These are phyloP conservation scores for Jasminum sambac DNA, from an alignment of 257 asterid species.

Conservation along the genomic window DNA sequence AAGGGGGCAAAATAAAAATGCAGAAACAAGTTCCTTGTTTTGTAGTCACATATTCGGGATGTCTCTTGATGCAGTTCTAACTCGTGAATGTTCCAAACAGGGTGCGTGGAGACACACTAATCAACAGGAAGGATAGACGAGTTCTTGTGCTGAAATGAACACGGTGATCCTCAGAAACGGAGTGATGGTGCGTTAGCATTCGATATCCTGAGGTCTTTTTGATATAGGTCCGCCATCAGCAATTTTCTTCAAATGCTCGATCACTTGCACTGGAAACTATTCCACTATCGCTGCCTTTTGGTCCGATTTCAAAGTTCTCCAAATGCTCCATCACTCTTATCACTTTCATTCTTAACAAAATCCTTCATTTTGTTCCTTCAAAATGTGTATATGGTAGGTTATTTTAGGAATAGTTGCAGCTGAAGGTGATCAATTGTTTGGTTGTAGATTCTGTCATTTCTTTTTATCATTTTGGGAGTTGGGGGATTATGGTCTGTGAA, in stretches of 20 bases:
- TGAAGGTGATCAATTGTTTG: slow-evolving; percentile 15
- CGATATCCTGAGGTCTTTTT: slow-evolving; percentile 25
- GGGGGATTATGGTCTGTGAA: neutral
- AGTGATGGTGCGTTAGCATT: slow-evolving; percentile 26
- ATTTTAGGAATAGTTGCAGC: slow-evolving; percentile 23
- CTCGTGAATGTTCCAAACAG: slow-evolving; percentile 28
- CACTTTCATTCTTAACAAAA: slow-evolving; percentile 27
- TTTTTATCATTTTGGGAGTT: neutral
- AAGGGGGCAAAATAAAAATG: no score
- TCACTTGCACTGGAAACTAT: slow-evolving; percentile 23
- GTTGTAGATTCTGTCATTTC: slow-evolving; percentile 18
- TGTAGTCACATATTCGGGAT: neutral
- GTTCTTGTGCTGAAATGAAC: slow-evolving; percentile 30
- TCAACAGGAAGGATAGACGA: slow-evolving; percentile 35
- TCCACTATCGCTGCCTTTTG: slow-evolving; percentile 31
- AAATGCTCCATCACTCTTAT: neutral
- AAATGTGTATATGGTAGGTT: slow-evolving; percentile 38
- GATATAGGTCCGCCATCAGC: slow-evolving; percentile 30
- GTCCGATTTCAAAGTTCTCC: slow-evolving; percentile 26
- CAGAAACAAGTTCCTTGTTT: no score
- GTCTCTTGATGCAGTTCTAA: slow-evolving; percentile 1
- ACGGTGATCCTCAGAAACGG: slow-evolving; percentile 40
- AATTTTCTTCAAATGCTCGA: slow-evolving; percentile 28
- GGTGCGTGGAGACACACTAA: slow-evolving; percentile 39
- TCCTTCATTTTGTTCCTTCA: slow-evolving; percentile 18